Percentiles rank a stretch among this genome's conserved stretches.
These are phyloP conservation scores for Arthrobotrys pseudoclavata DNA, from an alignment of 2,329 filamentous ascomycete genomes.

Conservation along the genomic window DNA sequence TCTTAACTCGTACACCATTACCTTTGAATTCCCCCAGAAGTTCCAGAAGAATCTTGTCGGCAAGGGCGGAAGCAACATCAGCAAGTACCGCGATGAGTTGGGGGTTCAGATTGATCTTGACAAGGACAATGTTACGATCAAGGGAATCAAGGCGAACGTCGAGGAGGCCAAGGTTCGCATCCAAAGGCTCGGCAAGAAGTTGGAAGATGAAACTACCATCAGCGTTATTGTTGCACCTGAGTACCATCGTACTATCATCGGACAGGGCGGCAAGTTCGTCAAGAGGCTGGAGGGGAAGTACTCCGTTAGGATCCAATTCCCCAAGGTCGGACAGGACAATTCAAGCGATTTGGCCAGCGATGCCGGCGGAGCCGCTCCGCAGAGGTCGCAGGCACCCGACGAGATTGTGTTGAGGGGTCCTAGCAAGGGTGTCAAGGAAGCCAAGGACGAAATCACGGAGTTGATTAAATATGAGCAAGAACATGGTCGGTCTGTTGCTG, in stretches of 20 bases:
- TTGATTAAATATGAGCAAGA: slow-evolving; percentile 91
- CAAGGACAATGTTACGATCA: slow-evolving; percentile 93
- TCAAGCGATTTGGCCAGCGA: slow-evolving; percentile 77
- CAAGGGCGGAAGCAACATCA: slow-evolving; percentile 77
- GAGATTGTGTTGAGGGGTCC: slow-evolving; percentile 93
- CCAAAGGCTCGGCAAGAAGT: slow-evolving; percentile 79
- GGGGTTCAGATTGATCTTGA: slow-evolving; percentile 87
- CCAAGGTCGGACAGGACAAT: slow-evolving; percentile 79
- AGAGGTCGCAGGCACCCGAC: slow-evolving; percentile 81
- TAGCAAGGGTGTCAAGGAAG: slow-evolving; percentile 91
- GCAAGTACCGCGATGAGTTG: slow-evolving; percentile 77
- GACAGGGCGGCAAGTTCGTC: slow-evolving; percentile 86
- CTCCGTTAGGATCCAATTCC: slow-evolving; percentile 95
- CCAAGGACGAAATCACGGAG: slow-evolving; percentile 89
- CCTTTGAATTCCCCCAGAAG: slow-evolving; percentile 95
- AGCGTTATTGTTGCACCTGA: slow-evolving; percentile 90
- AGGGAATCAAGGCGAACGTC: slow-evolving; percentile 94
- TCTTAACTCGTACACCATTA: slow-evolving; percentile 75
- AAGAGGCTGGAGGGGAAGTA: slow-evolving; percentile 93
- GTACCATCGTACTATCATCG: slow-evolving; percentile 94
- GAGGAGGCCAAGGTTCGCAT: slow-evolving; percentile 89
- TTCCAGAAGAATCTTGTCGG: slow-evolving; percentile 87
- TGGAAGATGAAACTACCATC: slow-evolving; percentile 92
- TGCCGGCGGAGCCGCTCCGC: slow-evolving; percentile 71
- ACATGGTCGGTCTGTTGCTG: slow-evolving; percentile 82